These are phyloP conservation scores for Penstemon davidsonii DNA, from an alignment of 257 asterid genomes.

Conservation along the genomic window DNA sequence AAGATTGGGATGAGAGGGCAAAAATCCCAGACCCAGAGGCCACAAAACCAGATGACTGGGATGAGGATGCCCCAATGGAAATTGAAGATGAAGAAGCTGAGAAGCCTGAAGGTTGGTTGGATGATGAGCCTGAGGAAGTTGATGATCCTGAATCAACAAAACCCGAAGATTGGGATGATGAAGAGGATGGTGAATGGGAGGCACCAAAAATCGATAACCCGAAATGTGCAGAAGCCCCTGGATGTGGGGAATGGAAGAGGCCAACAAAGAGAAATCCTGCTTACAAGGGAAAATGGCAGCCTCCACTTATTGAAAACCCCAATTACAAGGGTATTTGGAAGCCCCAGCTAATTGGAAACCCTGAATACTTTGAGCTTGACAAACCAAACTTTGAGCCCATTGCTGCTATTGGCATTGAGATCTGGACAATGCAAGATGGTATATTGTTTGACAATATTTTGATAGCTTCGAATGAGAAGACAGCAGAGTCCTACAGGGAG, in stretches of 20 bases:
- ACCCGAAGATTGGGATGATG: slow-evolving; percentile 98
- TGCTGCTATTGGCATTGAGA: slow-evolving; percentile 95
- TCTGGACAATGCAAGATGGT: slow-evolving; percentile 99
- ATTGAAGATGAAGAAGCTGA: slow-evolving; percentile 83
- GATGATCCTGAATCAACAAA: slow-evolving; percentile 93
- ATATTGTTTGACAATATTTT: slow-evolving; percentile 83
- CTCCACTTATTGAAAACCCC: slow-evolving; percentile 89
- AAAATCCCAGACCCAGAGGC: slow-evolving; percentile 94
- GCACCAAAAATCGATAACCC: slow-evolving; percentile 89
- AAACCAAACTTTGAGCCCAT: slow-evolving; percentile 86
- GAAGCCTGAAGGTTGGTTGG: slow-evolving; percentile 98
- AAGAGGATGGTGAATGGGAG: slow-evolving; percentile 99
- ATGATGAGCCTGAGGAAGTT: slow-evolving; percentile 94
- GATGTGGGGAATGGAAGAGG: slow-evolving; percentile 96
- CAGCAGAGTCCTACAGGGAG: slow-evolving; percentile 66
- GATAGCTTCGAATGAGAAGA: slow-evolving; percentile 63
- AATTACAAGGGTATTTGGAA: slow-evolving; percentile 95
- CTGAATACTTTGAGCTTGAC: slow-evolving; percentile 77
- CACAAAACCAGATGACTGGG: slow-evolving; percentile 95
- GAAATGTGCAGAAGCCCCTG: slow-evolving; percentile 77
- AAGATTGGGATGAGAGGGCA: slow-evolving; percentile 97
- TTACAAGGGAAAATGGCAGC: slow-evolving; percentile 89
- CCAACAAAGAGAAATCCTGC: slow-evolving; percentile 86
- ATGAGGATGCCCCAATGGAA: slow-evolving; percentile 91
- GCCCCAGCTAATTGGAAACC: slow-evolving; percentile 80